A percentile compares a stretch with the other conserved stretches of the same genome.
These are phyloP conservation scores for Trypanosoma melophagium DNA, from an alignment of 208 protist species.

Conservation along the genomic window DNA sequence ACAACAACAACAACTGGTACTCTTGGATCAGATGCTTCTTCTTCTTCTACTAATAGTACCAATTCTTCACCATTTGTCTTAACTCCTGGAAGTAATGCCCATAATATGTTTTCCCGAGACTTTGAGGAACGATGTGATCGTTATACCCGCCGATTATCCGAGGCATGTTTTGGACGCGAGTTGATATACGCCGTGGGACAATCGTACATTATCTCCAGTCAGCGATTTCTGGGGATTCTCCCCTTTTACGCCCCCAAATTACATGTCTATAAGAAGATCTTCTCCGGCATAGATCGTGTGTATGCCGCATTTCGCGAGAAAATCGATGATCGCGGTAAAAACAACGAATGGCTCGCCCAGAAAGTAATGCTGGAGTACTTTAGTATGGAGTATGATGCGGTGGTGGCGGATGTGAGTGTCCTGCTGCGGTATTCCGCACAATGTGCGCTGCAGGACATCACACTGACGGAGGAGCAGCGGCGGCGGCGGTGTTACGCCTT, in stretches of 20 bases:
- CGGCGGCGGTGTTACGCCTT: conserved; percentile 76
- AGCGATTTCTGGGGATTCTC: conserved; percentile 76
- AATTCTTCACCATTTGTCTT: conserved; percentile 42
- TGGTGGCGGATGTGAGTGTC: conserved; percentile 68
- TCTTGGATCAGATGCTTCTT: background rate
- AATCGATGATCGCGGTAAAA: conserved; percentile 26
- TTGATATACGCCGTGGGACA: conserved; percentile 77
- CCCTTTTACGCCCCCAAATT: conserved; percentile 84
- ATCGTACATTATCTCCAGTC: conserved; percentile 70
- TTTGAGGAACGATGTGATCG: conserved; percentile 76
- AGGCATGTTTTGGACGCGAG: conserved; percentile 79
- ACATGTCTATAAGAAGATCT: conserved; percentile 62
- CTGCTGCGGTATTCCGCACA: conserved; percentile 68
- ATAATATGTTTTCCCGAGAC: conserved; percentile 76
- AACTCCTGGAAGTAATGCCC: conserved; percentile 53
- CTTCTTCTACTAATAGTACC: background rate
- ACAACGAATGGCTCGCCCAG: conserved; percentile 35
- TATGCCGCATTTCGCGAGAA: conserved; percentile 49
- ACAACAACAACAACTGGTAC: background rate
- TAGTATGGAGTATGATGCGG: conserved; percentile 82
- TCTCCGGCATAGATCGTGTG: conserved; percentile 63
- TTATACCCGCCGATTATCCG: conserved; percentile 48
- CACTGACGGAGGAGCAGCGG: conserved; percentile 55
- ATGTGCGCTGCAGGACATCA: conserved; percentile 69
- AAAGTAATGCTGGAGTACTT: conserved; percentile 82